Base-by-base conservation (phyloP, 106 monocot genomes). In the Hemerocallis citrina region DNA sequence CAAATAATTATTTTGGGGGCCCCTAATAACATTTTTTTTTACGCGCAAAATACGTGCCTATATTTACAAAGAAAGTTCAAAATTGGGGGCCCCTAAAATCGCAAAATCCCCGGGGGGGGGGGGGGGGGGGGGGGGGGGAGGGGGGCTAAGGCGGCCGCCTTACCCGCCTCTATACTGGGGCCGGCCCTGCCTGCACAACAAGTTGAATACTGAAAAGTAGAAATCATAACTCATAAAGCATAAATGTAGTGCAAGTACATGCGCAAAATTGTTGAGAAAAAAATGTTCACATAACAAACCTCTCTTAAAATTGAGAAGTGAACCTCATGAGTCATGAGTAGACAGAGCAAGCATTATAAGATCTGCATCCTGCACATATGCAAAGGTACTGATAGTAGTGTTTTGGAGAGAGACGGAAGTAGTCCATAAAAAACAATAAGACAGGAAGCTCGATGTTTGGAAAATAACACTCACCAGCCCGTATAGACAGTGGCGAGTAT, bases 251-350 rank as follows among this genome's bases (percentile, higher is more conserved):
- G 34, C 10, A 5, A 34, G 5, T 3, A 34, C 7, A 59, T 48
- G 55, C 30, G 20, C n/a, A n/a, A n/a, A n/a, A n/a, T n/a, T n/a
- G n/a, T n/a, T n/a, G n/a, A n/a, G n/a, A 20, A 27, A 2, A 19
- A 11, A 52, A 3, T 1, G 38, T 32, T 37, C 35, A 44, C 25
- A 44, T 38, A 31, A 57, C 75, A 46, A 20, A 96, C 96, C 91
- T 98, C 91, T 65, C 96, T 74, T 58, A 98, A 84, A 73, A 98
- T 86, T 57, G 90, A 96, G 61, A 96, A 96, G 52, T 90, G 89
- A 65, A 96, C 45, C 71, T 90, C 95, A 74, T 96, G n/a, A n/a
- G n/a, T n/a, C n/a, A n/a, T n/a, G 95, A 40, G 95, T 86, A 19
- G 95, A 83, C 86, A 96, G 70, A 67, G 93, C 68, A 54, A 91